Conservation (phyloP, 2,329 filamentous ascomycete species). For the Cytospora schulzeri region DNA sequence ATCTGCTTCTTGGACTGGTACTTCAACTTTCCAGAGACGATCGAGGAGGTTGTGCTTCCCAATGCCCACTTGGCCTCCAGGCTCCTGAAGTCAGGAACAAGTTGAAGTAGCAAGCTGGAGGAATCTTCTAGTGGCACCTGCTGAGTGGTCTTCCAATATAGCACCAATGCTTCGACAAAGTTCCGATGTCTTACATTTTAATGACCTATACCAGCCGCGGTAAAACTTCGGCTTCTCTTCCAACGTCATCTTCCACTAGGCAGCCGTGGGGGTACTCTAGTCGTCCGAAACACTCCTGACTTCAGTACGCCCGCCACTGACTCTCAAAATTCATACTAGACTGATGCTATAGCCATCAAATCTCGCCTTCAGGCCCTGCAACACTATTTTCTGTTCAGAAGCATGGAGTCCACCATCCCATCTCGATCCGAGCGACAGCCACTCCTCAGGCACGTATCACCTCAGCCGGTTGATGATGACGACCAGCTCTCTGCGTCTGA, state of each 20-base stretch:
- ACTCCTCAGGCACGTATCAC: not conserved
- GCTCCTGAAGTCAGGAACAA: too few species aligned
- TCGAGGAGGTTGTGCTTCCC: too few species aligned
- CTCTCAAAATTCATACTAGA: not conserved
- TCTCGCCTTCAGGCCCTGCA: not conserved
- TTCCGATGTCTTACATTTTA: not conserved
- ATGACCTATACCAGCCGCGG: not conserved
- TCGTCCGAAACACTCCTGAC: not conserved
- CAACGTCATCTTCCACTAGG: not conserved
- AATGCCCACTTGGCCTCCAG: too few species aligned
- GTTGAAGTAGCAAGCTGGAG: too few species aligned
- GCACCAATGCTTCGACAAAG: not conserved
- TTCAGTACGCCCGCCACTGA: not conserved
- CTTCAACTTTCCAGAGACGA: too few species aligned
- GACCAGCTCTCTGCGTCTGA: not conserved
- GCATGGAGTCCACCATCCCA: not conserved
- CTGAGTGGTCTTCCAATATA: not conserved
- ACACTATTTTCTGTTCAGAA: not conserved
- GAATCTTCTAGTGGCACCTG: too few species aligned
- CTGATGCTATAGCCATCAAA: not conserved
- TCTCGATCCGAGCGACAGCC: not conserved
- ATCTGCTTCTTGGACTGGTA: too few species aligned
- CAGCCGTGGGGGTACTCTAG: not conserved
- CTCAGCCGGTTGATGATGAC: constrained; percentile 4
- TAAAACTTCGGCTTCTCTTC: not conserved